Base-by-base conservation (phyloP, 306 rosid species). In the Trichosanthes truncata region DNA sequence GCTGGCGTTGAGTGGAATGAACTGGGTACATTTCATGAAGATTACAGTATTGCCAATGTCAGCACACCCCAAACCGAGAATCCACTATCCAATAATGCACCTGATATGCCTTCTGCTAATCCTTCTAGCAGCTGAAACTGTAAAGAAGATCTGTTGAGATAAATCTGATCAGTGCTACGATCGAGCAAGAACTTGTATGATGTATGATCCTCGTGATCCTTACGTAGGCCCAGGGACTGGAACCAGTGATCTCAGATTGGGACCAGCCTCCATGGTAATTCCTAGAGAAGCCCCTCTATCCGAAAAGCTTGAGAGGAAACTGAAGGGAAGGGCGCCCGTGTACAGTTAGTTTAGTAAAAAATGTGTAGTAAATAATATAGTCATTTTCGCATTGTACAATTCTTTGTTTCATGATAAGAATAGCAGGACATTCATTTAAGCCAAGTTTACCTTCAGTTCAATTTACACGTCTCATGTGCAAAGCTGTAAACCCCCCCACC, bases 1-100 rank as follows among this genome's bases (percentile, higher is more conserved):
- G 97, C 93, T 60, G 90, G 81, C 51, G 89, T 90, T 76, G 97
- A 87, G 61, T 95, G 98, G 98, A 90, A 87, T 75, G 90, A 85
- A 75, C 84, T 95, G 78, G 80, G 82, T 31, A 65, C 87, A 17
- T 81, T 91, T 63, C 77, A 87, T 76, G 93, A 89, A 63, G 92
- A 92, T 86, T 91, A 82, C 79, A 12, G 77, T 57, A 78, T 83
- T 80, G 85, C 83, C 77, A 84, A 51, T 71, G 78, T 31, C 80
- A 81, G 60, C 85, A 81, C 83, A 23, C 87, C 87, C 21, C 80
- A 5, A 60, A 85, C 87, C 79, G 87, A 89, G 65, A 85, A 85
- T 49, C 90, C 88, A 17, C 82, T 87, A 0, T 79, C 87, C 6
- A 76, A 87, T 4, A 87, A 81, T 82, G 65, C 82, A 15, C 83